Conservation (phyloP, 345 rosid species). For the Durio zibethinus region DNA sequence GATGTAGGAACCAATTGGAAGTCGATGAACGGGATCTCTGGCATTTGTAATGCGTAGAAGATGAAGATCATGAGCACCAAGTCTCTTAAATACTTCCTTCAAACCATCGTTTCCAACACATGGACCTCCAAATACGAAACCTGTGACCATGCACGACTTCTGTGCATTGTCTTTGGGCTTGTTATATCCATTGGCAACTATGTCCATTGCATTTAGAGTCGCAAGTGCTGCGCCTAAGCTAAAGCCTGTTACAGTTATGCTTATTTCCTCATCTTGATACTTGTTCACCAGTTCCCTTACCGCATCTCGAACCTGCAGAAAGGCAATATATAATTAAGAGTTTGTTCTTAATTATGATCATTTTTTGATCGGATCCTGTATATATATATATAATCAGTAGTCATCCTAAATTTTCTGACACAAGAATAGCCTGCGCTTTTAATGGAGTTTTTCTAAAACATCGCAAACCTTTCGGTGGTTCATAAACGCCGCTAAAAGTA, state of each 20-base stretch:
- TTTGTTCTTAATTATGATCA: no score
- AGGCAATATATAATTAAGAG: no score
- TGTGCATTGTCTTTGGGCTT: constrained; percentile 22
- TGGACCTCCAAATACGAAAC: constrained; percentile 56
- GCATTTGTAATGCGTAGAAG: constrained; percentile 42
- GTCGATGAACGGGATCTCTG: constrained; percentile 49
- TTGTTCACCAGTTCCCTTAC: constrained; percentile 44
- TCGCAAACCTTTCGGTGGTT: no score
- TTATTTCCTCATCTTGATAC: constrained; percentile 55
- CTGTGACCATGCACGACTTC: constrained; percentile 45
- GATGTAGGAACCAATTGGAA: constrained; percentile 41
- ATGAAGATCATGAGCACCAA: constrained; percentile 31
- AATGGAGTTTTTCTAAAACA: no score
- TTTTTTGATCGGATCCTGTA: no score
- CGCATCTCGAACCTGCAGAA: constrained; percentile 34
- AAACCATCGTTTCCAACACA: constrained; percentile 55
- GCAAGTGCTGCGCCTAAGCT: constrained; percentile 58
- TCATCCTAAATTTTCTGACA: no score
- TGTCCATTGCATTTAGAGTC: no score
- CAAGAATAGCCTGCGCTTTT: no score
- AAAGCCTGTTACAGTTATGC: constrained; percentile 61
- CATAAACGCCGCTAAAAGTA: no score
- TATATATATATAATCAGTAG: no score
- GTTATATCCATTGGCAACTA: constrained; percentile 51
- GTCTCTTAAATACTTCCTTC: constrained; percentile 30